Evolutionary conservation across 148 eudicot species (phyloP).

Genomic region (Rhododendron mucronatum): DNA sequence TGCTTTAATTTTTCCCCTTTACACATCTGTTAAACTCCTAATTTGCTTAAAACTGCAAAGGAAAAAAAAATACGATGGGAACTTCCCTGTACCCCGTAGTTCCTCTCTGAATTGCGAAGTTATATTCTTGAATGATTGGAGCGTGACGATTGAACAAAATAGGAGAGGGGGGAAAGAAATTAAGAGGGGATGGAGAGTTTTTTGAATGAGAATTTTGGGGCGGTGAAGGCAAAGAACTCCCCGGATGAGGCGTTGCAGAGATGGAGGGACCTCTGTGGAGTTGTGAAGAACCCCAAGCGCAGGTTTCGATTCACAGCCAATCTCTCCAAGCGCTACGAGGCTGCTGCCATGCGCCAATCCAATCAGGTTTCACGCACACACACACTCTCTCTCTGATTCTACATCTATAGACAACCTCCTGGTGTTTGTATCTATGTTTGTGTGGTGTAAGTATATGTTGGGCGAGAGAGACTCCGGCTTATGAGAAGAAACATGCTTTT

Average conservation of each 20-base stretch:
- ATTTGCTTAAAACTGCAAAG: not conserved
- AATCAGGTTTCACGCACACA: conserved; percentile 30
- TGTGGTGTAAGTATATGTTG: not conserved
- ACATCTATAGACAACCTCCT: not conserved
- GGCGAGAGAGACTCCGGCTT: not conserved
- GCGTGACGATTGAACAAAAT: not conserved
- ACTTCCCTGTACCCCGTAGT: not conserved
- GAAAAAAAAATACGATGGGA: not conserved
- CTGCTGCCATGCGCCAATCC: conserved; percentile 63
- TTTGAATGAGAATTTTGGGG: conserved; percentile 42
- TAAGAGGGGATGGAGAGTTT: conserved; percentile 37
- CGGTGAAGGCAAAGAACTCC: conserved; percentile 49
- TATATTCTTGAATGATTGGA: not conserved
- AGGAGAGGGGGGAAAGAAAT: not conserved
- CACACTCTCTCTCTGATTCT: not conserved
- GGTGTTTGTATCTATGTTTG: not conserved
- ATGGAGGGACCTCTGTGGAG: conserved; percentile 57
- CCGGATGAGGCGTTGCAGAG: conserved; percentile 43
- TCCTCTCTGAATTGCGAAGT: not conserved
- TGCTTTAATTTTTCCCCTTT: not conserved
- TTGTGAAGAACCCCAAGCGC: conserved; percentile 63
- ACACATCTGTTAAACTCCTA: not conserved
- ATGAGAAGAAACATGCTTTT: not conserved
- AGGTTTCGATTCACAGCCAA: conserved; percentile 68
- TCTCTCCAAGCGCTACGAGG: conserved; percentile 56